These are phyloP conservation scores for Fusarium sp. DNA, from an alignment of 2,329 filamentous ascomycete genomes.

Conservation along the genomic window DNA sequence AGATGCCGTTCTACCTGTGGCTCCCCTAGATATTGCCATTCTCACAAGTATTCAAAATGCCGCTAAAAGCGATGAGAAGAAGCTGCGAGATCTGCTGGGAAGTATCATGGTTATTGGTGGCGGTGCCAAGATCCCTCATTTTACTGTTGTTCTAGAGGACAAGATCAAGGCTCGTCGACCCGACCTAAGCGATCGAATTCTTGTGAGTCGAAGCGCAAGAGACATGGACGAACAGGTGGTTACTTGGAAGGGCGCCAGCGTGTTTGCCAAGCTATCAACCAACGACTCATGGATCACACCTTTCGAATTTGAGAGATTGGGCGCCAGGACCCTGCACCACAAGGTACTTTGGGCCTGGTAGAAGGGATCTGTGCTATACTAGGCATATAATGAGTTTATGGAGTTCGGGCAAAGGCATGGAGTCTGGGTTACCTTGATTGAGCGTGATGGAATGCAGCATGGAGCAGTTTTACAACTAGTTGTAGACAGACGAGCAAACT, in stretches of 20 bases:
- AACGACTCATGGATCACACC: conserved; percentile 96
- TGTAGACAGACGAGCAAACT: conserved; percentile 5
- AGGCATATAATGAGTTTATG: conserved; percentile 30
- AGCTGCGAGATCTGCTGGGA: conserved; percentile 88
- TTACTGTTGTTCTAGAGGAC: conserved; percentile 87
- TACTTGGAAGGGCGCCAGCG: conserved; percentile 96
- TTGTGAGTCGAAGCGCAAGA: conserved; percentile 79
- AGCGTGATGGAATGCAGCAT: conserved; percentile 17
- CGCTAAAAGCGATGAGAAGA: conserved; percentile 89
- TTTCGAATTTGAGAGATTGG: conserved; percentile 89
- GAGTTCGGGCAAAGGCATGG: conserved; percentile 45
- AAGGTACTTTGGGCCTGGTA: conserved; percentile 78
- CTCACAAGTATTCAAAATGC: conserved; percentile 90
- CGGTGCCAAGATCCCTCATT: conserved; percentile 82
- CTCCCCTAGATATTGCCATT: conserved; percentile 89
- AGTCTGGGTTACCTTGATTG: conserved; percentile 43
- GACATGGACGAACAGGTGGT: conserved; percentile 99
- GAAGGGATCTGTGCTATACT: conserved; percentile 6
- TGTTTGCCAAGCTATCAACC: conserved; percentile 90
- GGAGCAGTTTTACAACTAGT: conserved; percentile 11
- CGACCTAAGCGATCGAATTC: conserved; percentile 70
- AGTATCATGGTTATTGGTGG: conserved; percentile 93
- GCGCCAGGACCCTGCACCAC: conserved; percentile 84
- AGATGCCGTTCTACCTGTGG: conserved; percentile 84
- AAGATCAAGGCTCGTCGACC: conserved; percentile 76